phyloP scores from a whole-genome alignment of 208 protist species.

The Crithidia fasciculata region DNA sequence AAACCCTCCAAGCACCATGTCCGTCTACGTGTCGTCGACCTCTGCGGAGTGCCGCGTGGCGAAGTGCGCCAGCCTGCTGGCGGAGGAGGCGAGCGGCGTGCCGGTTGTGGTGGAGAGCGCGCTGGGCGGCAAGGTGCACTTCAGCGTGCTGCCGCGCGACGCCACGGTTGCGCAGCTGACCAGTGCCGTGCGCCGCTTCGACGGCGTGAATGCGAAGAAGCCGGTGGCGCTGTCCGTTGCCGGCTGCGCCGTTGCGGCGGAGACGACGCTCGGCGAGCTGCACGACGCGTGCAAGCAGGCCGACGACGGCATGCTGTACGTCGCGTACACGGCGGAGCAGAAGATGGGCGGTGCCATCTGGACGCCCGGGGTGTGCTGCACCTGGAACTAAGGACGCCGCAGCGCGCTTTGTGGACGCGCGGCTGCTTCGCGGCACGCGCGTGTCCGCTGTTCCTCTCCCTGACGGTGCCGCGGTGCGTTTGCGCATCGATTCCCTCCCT shows the following conservation, averaged over 20 bases:
- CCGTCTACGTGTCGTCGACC: constrained; percentile 27
- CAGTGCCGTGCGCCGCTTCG: constrained; percentile 14
- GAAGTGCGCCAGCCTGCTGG: constrained; percentile 23
- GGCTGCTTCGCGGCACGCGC: too few species aligned
- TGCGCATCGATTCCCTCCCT: too few species aligned
- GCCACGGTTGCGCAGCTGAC: constrained; percentile 12
- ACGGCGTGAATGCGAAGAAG: constrained; percentile 6
- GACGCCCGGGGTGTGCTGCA: background rate
- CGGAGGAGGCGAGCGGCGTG: too few species aligned
- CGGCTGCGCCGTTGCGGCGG: background rate
- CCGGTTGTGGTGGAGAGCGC: too few species aligned
- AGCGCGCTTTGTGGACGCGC: background rate
- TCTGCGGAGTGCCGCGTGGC: constrained; percentile 22
- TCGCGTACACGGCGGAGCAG: background rate
- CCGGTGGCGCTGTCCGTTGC: constrained; percentile 6
- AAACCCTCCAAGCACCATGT: constrained; percentile 5
- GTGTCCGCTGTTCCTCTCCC: too few species aligned
- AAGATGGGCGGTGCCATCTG: background rate
- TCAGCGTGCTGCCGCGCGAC: too few species aligned
- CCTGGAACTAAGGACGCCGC: constrained; percentile 13
- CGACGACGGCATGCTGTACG: too few species aligned
- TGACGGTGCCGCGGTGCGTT: too few species aligned
- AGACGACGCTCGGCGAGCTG: background rate
- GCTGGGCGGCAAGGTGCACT: too few species aligned
- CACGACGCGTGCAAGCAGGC: background rate